Evolutionary conservation across 2,329 filamentous ascomycete genomes (phyloP).

Genomic region (Dothistroma pini): DNA sequence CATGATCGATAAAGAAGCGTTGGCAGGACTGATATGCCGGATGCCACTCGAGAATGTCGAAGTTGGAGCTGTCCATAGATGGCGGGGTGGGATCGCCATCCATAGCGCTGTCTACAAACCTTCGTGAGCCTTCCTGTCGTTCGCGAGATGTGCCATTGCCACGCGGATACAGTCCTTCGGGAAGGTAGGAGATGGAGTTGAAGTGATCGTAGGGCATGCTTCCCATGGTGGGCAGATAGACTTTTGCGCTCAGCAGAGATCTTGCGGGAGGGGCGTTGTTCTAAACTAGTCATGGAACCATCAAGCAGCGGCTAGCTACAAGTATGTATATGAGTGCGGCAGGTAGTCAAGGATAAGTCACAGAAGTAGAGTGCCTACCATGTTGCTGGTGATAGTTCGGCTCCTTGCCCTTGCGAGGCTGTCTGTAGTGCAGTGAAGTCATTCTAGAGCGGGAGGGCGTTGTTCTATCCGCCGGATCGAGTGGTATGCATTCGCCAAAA

Average conservation of each 20-base stretch:
- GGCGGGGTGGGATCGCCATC: conserved; percentile 12
- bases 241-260: not conserved
- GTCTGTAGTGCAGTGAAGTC: not conserved
- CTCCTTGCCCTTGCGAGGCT: not conserved
- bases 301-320: not conserved
- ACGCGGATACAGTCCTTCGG: not conserved
- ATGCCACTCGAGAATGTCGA: conserved; percentile 91
- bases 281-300: not conserved
- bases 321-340: not conserved
- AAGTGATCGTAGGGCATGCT: conserved; percentile 4
- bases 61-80: conserved; percentile 44
- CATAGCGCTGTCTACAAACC: conserved; percentile 18
- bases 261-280: conserved; percentile 1
- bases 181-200: not conserved
- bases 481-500: not conserved
- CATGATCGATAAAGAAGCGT: conserved; percentile 85
- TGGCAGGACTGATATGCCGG: conserved; percentile 86
- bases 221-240: not conserved
- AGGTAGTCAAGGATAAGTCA: not conserved
- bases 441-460: not conserved
- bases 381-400: not conserved
- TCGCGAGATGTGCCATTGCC: conserved; percentile 1
- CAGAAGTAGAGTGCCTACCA: not conserved
- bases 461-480: not conserved
- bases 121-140: conserved; percentile 1